These are phyloP conservation scores for Marasmius tenuissimus DNA, from an alignment of 1,284 basidiomycete genomes.

Conservation along the genomic window DNA sequence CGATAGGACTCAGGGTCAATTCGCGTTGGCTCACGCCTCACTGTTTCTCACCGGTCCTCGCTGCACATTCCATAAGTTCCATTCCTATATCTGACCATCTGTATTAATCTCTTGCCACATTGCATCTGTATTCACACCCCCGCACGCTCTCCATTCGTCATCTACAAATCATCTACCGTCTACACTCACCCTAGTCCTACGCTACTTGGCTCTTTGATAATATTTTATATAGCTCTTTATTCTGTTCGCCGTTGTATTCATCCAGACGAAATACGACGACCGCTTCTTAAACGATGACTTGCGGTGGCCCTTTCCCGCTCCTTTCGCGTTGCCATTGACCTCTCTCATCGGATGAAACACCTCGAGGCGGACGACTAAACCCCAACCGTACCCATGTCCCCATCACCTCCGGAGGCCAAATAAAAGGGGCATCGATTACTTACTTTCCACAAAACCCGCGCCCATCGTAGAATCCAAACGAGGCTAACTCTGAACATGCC, in stretches of 20 bases:
- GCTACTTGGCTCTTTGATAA: constrained; percentile 9
- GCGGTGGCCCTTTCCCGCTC: background rate
- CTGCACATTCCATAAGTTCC: background rate
- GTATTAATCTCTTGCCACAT: constrained; percentile 8
- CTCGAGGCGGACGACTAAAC: background rate
- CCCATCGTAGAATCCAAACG: background rate
- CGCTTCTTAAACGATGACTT: background rate
- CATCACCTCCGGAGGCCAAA: background rate
- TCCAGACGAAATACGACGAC: background rate
- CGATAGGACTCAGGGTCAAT: background rate
- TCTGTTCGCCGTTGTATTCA: background rate
- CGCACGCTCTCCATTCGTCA: background rate
- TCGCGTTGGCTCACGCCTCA: constrained; percentile 1
- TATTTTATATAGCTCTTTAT: background rate
- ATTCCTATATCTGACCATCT: constrained; percentile 1
- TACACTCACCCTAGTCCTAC: constrained; percentile 4
- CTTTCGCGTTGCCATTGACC: background rate
- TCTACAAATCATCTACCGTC: background rate
- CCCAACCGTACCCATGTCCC: background rate
- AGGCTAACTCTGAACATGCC: background rate
- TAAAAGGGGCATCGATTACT: background rate
- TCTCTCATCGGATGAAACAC: background rate
- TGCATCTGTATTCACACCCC: constrained; percentile 11
- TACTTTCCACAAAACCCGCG: background rate
- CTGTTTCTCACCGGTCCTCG: constrained; percentile 4